Base-by-base conservation (phyloP, 1,139 yeast genomes). In the Pichia sp. region DNA sequence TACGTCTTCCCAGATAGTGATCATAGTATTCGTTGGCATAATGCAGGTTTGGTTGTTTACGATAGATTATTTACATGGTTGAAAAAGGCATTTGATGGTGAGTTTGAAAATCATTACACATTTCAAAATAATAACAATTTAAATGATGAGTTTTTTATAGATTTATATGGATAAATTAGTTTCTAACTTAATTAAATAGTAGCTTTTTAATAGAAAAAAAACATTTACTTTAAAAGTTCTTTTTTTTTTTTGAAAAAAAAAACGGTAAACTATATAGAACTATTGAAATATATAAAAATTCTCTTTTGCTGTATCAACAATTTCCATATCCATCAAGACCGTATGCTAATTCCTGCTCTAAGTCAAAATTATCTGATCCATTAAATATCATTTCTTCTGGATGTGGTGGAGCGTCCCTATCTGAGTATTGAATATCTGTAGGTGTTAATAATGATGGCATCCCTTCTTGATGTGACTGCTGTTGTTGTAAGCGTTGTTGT, bases 1-100 rank as follows among this genome's bases (percentile, higher is more conserved):
- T 82, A 80, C 72, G 75, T 83, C 3, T 85, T 83, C 73, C 92
- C 94, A 2, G 94, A 85, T 60, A 79, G 86, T 26, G 89, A 84
- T 60, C 94, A 85, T 62, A 70, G 80, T 30, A 84, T 85, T 54
- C 69, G 76, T 40, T 82, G 77, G 65, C 89, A 85, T 62, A 83
- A 84, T 62, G 94, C 87, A 2, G 76, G 78, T 59, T 71, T 63
- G 26, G 78, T 85, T 25, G 81, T 85, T 29, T 84, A 75, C 61
- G 86, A 84, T 63, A 75, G 84, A 59, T 68, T 85, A 39, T 66
- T 83, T 45, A 67, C 66, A 40, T 83, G 88, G 85, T 66, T 81
- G 45, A 68, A 68, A 49, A 69, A 69, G 45, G 85, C 86, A 2
- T 81, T 77, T 60, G 65, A 63, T 38, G 79, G 79, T 3, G 74